phyloP scores from a whole-genome alignment of 208 protist species.

The Acanthamoeba healyi region DNA sequence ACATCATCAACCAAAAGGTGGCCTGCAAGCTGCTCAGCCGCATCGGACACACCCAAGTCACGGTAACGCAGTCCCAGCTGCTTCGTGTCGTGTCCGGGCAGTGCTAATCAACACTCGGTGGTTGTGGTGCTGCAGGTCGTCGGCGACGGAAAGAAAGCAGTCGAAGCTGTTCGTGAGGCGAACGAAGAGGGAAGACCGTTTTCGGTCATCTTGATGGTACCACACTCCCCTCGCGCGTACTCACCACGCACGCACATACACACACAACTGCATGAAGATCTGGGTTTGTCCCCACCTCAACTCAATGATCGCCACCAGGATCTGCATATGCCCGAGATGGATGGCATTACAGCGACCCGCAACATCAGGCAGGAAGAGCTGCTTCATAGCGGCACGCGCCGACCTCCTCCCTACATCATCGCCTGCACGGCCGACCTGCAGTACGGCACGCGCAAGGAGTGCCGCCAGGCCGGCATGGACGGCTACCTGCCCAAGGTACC shows the following conservation, averaged over 20 bases:
- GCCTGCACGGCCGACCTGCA: conserved; percentile 65
- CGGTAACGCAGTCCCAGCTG: neutral
- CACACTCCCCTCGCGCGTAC: no score
- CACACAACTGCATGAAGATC: no score
- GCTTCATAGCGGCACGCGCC: neutral
- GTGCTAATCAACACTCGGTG: no score
- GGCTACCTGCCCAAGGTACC: conserved; percentile 25
- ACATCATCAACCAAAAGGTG: conserved; percentile 61
- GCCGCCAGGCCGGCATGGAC: conserved; percentile 8
- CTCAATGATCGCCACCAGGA: neutral
- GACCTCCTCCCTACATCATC: neutral
- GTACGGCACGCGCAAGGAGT: neutral
- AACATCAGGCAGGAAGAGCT: neutral
- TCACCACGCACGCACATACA: no score
- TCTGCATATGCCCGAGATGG: conserved; percentile 57
- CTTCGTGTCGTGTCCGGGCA: no score
- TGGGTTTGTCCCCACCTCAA: no score
- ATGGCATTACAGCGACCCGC: neutral
- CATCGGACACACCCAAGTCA: conserved; percentile 14
- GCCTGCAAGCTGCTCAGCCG: conserved; percentile 42
- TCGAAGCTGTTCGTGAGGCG: neutral
- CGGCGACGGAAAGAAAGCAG: neutral
- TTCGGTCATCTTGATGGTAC: conserved; percentile 24
- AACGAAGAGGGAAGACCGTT: neutral
- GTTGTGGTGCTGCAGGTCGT: neutral